Base-by-base conservation (phyloP, 768 basidiomycete genomes). In the Kwoniella newhampshirensis region DNA sequence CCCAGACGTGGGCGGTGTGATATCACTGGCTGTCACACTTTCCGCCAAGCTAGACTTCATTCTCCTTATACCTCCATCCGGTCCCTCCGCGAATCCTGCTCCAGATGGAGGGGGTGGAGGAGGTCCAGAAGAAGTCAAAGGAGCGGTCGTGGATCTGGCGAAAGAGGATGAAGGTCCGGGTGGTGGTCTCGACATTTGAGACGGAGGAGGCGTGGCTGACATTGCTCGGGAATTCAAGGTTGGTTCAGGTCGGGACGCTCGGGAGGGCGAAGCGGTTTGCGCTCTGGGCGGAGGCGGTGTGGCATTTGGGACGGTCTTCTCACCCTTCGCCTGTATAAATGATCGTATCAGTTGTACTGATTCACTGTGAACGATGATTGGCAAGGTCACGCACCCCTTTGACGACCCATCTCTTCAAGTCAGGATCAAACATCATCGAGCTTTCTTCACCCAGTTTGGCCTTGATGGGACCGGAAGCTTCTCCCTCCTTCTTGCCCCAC, bases 331-430 rank as follows among this genome's bases (percentile, higher is more conserved):
- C 59, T 60, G 47, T 2, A 21, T 17, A 40, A 27, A 18, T 56
- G 37, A 59, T 40, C 8, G 25, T 32, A 32, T 32, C 45, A 28
- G 30, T 48, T 6, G 20, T 3, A 7, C 27, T 18, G n/a, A 42
- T 42, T 42, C 17, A 21, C 2, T 4, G 7, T 7, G n/a, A 6
- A 9, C 48, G 8, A 28, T 20, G 32, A n/a, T 17, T 5, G 21
- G 3, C 8, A 43, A 36, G 45, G 5, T 61, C 77, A 65, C 75
- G 74, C 59, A 90, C 91, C 79, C 87, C 91, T 77, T 88, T 93
- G 75, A 96, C 92, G 25, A 99, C 86, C 96, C 96, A 99, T 60
- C 87, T 84, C 75, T 93, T 92, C 58, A 87, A 82, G n/a, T 96
- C 91, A 67, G 88, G 86, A 72, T 99, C 96, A 73, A 89, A 99